phyloP scores from a whole-genome alignment of 352 stramenopile species.

The Pythium phragmiticola region DNA sequence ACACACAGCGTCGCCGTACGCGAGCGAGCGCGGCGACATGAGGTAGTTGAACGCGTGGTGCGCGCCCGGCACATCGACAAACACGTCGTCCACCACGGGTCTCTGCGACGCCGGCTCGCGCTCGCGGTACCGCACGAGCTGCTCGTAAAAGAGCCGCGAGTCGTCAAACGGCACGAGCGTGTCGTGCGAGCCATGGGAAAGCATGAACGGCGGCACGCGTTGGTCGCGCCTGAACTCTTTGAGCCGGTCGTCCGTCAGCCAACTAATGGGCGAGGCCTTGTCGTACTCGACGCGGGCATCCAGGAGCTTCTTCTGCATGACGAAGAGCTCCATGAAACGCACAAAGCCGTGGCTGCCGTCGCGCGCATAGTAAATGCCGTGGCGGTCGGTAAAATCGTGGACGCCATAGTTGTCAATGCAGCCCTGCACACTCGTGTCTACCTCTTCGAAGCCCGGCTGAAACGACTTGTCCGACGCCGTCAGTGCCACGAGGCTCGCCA shows the following conservation, averaged over 20 bases:
- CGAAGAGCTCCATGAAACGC: conserved; percentile 61
- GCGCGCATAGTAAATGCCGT: conserved; percentile 58
- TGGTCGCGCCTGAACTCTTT: conserved; percentile 22
- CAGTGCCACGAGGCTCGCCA: conserved; percentile 67
- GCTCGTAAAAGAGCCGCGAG: conserved; percentile 64
- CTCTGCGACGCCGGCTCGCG: conserved; percentile 1
- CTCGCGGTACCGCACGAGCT: conserved; percentile 44
- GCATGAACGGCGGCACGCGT: conserved; percentile 69
- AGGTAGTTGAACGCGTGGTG: conserved; percentile 81
- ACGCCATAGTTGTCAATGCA: conserved; percentile 78
- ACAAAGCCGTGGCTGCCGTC: conserved; percentile 61
- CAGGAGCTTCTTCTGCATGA: conserved; percentile 67
- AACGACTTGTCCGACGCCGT: conserved; percentile 61
- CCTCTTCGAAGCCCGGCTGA: conserved; percentile 73
- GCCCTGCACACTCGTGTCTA: conserved; percentile 70
- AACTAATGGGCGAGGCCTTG: conserved; percentile 55
- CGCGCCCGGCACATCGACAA: conserved; percentile 54
- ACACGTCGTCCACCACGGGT: conserved; percentile 47
- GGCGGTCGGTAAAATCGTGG: conserved; percentile 73
- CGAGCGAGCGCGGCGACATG: conserved; percentile 62
- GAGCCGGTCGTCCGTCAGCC: conserved; percentile 40
- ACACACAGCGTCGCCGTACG: conserved; percentile 64
- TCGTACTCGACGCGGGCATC: conserved; percentile 45
- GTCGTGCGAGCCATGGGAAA: conserved; percentile 65
- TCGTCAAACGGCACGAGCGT: conserved; percentile 75